phyloP scores from a whole-genome alignment of 306 rosid genomes.

The Corylus americana region DNA sequence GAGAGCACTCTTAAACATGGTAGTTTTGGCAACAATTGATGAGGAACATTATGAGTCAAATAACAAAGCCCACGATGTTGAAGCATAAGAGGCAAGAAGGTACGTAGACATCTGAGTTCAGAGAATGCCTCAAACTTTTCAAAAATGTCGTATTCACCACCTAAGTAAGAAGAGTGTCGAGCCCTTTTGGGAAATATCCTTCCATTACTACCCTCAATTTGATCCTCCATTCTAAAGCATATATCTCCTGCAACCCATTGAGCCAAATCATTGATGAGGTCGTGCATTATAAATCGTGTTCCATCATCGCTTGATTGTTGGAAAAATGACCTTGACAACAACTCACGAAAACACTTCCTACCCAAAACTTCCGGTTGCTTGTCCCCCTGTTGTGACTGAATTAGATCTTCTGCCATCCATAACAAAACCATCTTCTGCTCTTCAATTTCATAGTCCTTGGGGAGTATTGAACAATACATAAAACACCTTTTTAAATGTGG shows the following conservation, averaged over 20 bases:
- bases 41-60: not conserved
- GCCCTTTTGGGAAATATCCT: not conserved
- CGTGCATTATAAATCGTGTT: constrained; percentile 15
- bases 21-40: not conserved
- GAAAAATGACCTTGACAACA: too few relatives aligned
- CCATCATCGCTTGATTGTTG: too few relatives aligned
- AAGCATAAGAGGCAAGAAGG: constrained; percentile 1
- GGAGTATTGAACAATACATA: constrained; percentile 21
- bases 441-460: constrained; percentile 14
- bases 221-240: not conserved
- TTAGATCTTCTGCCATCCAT: constrained; percentile 37
- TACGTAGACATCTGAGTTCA: not conserved
- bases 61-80: accelerated
- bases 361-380: too few relatives aligned
- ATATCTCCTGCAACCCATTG: not conserved
- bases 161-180: constrained; percentile 13
- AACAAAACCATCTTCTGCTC: constrained; percentile 1
- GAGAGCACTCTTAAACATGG: constrained; percentile 1
- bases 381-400: not conserved
- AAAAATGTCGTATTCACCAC: not conserved
- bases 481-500: constrained; percentile 22
- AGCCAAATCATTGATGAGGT: constrained; percentile 26
- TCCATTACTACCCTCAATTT: not conserved
- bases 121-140: not conserved
- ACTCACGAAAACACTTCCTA: too few relatives aligned